Percentiles rank a stretch among this genome's conserved stretches.
Evolutionary conservation across 179 eudicot species (phyloP).

Genomic region (Beta lomatogona): DNA sequence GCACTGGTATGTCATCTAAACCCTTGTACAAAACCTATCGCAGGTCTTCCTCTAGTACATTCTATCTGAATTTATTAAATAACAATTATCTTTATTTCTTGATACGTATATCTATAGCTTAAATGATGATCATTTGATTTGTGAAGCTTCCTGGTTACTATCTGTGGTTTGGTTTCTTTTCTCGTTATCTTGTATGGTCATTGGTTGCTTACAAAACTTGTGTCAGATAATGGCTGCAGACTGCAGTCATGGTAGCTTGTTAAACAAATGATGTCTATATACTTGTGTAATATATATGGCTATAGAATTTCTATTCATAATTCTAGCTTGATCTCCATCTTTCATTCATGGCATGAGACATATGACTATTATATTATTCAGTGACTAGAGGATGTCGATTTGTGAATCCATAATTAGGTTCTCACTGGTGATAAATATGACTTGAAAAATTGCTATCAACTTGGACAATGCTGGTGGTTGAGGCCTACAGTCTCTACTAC

Average conservation of each 20-base stretch:
- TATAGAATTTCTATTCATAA: background rate
- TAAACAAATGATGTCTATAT: background rate
- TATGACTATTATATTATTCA: background rate
- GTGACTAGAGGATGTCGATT: background rate
- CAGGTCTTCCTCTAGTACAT: constrained; percentile 14
- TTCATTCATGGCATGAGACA: background rate
- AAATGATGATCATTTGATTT: background rate
- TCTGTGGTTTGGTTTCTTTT: too few species aligned
- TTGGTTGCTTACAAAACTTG: too few species aligned
- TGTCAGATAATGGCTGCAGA: background rate
- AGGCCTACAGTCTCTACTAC: background rate
- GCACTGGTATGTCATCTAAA: constrained; percentile 49
- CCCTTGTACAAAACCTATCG: background rate
- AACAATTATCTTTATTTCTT: background rate
- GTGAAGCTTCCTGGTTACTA: background rate
- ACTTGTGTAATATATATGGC: background rate
- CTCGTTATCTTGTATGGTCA: too few species aligned
- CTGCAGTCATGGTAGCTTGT: background rate
- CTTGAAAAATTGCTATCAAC: background rate
- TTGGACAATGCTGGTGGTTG: background rate
- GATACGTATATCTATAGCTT: background rate
- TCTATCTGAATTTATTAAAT: background rate
- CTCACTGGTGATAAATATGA: background rate
- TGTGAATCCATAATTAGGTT: background rate
- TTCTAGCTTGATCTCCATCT: background rate